These are phyloP conservation scores for Capronia epimyces DNA, from an alignment of 2,329 filamentous ascomycete species.

Conservation along the genomic window DNA sequence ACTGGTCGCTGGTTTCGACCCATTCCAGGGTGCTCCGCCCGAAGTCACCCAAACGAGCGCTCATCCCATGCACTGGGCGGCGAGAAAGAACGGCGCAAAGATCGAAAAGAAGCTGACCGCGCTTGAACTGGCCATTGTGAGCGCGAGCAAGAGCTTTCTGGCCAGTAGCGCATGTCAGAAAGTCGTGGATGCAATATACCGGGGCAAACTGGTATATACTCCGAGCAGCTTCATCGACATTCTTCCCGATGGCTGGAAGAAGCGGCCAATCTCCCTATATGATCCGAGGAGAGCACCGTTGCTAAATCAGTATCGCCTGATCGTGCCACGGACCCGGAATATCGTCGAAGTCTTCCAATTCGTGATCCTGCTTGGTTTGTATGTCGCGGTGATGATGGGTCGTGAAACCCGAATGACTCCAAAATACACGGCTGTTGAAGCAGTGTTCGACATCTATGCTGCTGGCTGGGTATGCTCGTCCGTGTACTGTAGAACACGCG, in stretches of 20 bases:
- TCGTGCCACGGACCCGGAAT: slow-evolving; percentile 73
- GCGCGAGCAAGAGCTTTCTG: slow-evolving; percentile 72
- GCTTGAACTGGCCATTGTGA: slow-evolving; percentile 76
- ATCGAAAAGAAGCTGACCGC: slow-evolving; percentile 63
- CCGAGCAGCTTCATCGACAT: slow-evolving; percentile 77
- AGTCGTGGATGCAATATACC: slow-evolving; percentile 76
- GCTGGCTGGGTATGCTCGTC: slow-evolving; percentile 60
- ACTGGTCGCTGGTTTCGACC: slow-evolving; percentile 75
- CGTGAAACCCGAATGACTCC: slow-evolving; percentile 48
- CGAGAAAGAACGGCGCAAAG: slow-evolving; percentile 40
- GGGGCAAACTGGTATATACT: slow-evolving; percentile 74
- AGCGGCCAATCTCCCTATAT: slow-evolving; percentile 74
- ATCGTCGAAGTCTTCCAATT: slow-evolving; percentile 72
- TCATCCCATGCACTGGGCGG: slow-evolving; percentile 40
- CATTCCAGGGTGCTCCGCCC: slow-evolving; percentile 73
- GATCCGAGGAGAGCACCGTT: slow-evolving; percentile 69
- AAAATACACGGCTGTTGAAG: slow-evolving; percentile 54
- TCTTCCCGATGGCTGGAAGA: slow-evolving; percentile 79
- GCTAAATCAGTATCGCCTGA: slow-evolving; percentile 78
- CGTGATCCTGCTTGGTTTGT: slow-evolving; percentile 61
- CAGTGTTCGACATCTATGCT: slow-evolving; percentile 66
- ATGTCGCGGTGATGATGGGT: slow-evolving; percentile 65
- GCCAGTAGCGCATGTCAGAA: slow-evolving; percentile 73
- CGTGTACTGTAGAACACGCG: background rate
- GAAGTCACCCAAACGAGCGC: slow-evolving; percentile 58